Evolutionary conservation across 2,329 filamentous ascomycete genomes (phyloP).

Genomic region (Tolypocladium tundrense): DNA sequence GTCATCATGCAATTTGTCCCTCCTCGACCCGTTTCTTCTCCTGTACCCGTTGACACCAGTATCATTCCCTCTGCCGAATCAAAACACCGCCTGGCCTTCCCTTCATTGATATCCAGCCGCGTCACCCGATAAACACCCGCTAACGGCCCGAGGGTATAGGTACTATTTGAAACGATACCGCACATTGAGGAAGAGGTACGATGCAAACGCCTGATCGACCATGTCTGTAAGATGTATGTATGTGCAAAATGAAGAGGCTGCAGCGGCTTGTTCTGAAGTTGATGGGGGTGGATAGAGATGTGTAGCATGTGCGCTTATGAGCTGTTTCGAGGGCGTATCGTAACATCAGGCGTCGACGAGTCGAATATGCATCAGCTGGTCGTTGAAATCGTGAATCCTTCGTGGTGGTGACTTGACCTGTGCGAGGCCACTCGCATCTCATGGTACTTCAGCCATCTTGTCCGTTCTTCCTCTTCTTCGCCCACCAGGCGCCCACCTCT

Average conservation of each 20-base stretch:
- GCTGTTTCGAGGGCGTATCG: background rate
- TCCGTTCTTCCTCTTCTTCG: constrained; percentile 49
- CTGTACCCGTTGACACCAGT: background rate
- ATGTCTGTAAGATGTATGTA: background rate
- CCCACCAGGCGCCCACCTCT: constrained; percentile 80
- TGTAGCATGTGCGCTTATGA: background rate
- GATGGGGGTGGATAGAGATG: background rate
- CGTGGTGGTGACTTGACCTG: background rate
- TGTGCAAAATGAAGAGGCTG: background rate
- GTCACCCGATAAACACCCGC: background rate
- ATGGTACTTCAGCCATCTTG: background rate
- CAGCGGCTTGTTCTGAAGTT: background rate
- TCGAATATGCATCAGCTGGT: background rate
- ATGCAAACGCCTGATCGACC: constrained; percentile 26
- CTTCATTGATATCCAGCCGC: background rate
- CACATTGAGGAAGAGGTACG: constrained; percentile 72
- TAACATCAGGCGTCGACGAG: background rate
- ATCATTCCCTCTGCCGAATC: background rate
- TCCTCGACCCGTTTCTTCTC: background rate
- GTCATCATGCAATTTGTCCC: background rate
- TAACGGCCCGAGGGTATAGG: constrained; percentile 31
- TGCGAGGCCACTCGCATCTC: background rate
- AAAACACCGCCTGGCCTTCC: background rate
- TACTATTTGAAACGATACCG: constrained; percentile 92
- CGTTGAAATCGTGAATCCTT: background rate